Base-by-base conservation (phyloP, 352 stramenopile genomes). In the Achlya hypogyna region DNA sequence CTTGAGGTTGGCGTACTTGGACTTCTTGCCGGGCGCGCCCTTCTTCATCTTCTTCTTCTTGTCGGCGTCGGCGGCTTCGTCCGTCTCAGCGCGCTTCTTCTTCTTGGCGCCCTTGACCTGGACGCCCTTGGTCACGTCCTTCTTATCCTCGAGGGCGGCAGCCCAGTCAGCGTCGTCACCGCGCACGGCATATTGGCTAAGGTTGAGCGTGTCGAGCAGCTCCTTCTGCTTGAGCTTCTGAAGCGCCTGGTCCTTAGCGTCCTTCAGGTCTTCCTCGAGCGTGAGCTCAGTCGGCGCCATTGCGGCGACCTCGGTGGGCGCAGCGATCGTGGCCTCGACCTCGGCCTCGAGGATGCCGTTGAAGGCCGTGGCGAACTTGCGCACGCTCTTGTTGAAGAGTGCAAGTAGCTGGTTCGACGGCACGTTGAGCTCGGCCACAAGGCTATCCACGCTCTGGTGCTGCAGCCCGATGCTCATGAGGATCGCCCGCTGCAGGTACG, bases 381-480 rank as follows among this genome's bases (percentile, higher is more conserved):
- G 79, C 34, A 97, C 81, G 18, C 81, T 78, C 77, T 99, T 99
- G 79, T 99, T 99, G 74, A 99, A 99, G 60, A 99, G 91, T 54
- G 97, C 96, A 25, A 99, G 76, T 23, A 98, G 74, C 77, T 99
- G 96, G 72, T 97, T 98, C 25, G 86, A 87, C 35, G 96, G 95
- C 71, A 99, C 84, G 51, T 91, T 89, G 23, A 99, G 77, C 75
- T 99, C 96, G 47, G 81, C 76, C 58, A 91, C 88, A 43, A 99
- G 82, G 25, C 89, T 78, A 66, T 99, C 95, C 10, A 99, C 89
- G 29, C 83, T 95, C 67, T 97, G 91, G 75, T 94, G 83, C 75
- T 95, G 87, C 40, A 99, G 77, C 5, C 95, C 95, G 52, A 99
- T 88, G 42, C 89, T 97, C 73, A 97, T 92, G 14, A 99, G 85